Conservation (phyloP, 2,329 filamentous ascomycete genomes). For the Gnomoniopsis smithogilvyi region DNA sequence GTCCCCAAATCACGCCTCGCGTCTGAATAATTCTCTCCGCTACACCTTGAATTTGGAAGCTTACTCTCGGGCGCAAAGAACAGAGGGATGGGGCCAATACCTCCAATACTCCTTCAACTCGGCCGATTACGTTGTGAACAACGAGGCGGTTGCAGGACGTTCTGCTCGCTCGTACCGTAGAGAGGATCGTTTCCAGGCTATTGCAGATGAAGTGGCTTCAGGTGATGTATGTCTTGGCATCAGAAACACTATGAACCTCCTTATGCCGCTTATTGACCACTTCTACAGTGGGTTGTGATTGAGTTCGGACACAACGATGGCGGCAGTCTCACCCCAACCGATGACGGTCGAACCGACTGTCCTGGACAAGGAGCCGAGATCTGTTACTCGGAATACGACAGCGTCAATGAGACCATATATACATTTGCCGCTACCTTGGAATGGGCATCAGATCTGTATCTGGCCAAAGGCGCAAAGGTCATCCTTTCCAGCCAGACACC, state of each 20-base stretch:
- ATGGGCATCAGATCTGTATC: slow-evolving; percentile 51
- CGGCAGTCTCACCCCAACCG: slow-evolving; percentile 47
- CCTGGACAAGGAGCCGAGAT: slow-evolving; percentile 49
- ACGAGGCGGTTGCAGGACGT: slow-evolving; percentile 64
- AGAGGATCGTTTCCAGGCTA: slow-evolving; percentile 60
- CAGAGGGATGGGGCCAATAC: slow-evolving; percentile 61
- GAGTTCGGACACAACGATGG: slow-evolving; percentile 74
- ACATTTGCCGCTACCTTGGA: slow-evolving; percentile 60
- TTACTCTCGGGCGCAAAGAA: slow-evolving; percentile 12
- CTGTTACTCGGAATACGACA: slow-evolving; percentile 50
- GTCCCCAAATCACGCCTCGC: no score
- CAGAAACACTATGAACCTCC: not conserved
- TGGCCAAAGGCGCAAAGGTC: slow-evolving; percentile 57
- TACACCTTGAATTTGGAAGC: no score
- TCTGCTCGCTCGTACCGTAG: slow-evolving; percentile 64
- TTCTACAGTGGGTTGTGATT: slow-evolving; percentile 54
- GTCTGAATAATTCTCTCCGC: no score
- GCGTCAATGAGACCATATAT: slow-evolving; percentile 51
- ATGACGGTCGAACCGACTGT: slow-evolving; percentile 63
- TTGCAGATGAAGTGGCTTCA: slow-evolving; percentile 47
- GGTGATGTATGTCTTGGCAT: slow-evolving; percentile 41
- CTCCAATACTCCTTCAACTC: slow-evolving; percentile 49
- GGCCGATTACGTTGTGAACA: slow-evolving; percentile 44
- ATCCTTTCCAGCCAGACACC: slow-evolving; percentile 55
- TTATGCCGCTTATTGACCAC: not conserved